phyloP scores from a whole-genome alignment of 306 rosid genomes.

The Dryas alaskensis region DNA sequence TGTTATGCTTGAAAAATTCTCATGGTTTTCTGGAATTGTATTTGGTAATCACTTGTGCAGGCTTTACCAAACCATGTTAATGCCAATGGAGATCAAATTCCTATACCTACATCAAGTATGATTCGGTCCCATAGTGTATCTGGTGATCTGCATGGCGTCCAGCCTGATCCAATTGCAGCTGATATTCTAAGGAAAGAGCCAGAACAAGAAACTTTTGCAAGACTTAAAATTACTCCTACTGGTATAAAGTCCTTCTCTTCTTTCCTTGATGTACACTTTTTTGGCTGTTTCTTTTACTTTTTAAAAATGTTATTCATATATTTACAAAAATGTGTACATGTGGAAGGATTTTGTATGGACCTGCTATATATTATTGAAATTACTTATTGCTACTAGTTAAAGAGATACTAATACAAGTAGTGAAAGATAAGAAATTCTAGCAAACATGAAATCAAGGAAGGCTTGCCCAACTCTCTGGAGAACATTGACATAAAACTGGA shows the following conservation, averaged over 20 bases:
- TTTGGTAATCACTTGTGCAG: conserved; percentile 39
- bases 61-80: conserved; percentile 63
- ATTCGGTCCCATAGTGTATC: conserved; percentile 90
- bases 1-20: background rate
- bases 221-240: conserved; percentile 65
- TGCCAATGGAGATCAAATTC: conserved; percentile 64
- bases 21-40: background rate
- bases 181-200: conserved; percentile 99
- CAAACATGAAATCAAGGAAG: background rate
- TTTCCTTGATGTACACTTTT: conserved; percentile 5
- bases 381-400: background rate
- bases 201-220: conserved; percentile 85
- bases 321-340: background rate
- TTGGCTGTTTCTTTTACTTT: background rate
- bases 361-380: background rate
- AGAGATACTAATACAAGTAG: background rate
- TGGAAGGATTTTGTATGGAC: background rate
- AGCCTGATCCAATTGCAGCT: conserved; percentile 97
- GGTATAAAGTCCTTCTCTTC: conserved; percentile 49
- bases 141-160: conserved; percentile 95
- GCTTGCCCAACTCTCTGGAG: background rate
- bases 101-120: conserved; percentile 75
- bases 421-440: background rate
- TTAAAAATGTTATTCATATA: conserved; percentile 11
- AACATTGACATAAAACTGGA: background rate